phyloP scores from a whole-genome alignment of 306 rosid genomes.

The Quercus parvula region DNA sequence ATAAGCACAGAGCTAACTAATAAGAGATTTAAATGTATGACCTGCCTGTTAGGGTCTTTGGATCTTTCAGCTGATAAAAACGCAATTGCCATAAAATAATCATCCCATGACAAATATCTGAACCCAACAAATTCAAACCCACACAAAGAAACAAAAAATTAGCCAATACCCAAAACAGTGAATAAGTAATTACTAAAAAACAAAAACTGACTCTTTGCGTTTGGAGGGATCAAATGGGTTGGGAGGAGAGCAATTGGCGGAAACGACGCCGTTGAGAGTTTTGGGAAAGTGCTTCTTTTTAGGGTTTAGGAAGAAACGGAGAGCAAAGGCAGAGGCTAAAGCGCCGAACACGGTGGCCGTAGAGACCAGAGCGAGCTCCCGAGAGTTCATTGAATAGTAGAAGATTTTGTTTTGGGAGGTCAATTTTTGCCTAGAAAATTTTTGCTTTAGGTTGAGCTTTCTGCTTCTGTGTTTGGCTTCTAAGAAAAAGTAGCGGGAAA shows the following conservation, averaged over 20 bases:
- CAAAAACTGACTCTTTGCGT: constrained; percentile 50
- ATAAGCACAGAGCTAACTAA: too few relatives aligned
- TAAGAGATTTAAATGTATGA: too few relatives aligned
- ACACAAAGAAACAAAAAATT: neutral
- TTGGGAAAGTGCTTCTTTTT: constrained; percentile 18
- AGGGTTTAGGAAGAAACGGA: constrained; percentile 52
- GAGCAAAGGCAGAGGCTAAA: constrained; percentile 55
- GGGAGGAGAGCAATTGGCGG: constrained; percentile 26
- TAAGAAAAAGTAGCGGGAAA: constrained; percentile 32
- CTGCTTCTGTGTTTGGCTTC: neutral
- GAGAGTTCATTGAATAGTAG: constrained; percentile 48
- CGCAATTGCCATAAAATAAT: constrained; percentile 95
- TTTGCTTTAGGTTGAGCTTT: neutral
- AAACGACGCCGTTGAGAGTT: constrained; percentile 30
- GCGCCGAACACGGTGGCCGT: constrained; percentile 68
- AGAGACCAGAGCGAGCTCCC: constrained; percentile 50
- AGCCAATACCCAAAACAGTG: neutral
- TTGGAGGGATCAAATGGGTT: constrained; percentile 81
- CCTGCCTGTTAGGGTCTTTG: constrained; percentile 67
- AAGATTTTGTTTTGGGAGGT: neutral
- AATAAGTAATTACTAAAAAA: neutral
- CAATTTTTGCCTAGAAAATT: neutral
- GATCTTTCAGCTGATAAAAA: constrained; percentile 96
- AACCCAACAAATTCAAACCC: neutral
- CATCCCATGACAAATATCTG: constrained; percentile 93